phyloP scores from a whole-genome alignment of 2,329 filamentous ascomycete species.

The Colletotrichum destructivum region DNA sequence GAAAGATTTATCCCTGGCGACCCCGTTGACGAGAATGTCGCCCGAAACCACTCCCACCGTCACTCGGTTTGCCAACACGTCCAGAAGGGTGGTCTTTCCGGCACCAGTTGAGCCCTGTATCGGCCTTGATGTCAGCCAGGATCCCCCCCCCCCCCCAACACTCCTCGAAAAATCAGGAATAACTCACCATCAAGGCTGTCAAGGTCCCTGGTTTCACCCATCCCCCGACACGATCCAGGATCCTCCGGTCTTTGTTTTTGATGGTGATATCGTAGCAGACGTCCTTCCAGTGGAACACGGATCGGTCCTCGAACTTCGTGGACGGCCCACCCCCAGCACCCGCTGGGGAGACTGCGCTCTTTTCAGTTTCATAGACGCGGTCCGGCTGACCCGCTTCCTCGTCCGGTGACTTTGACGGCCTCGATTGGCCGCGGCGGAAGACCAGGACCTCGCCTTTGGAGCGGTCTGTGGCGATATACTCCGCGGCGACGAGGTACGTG shows the following conservation, averaged over 20 bases:
- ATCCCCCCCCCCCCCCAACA: too few species aligned
- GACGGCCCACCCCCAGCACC: too few species aligned
- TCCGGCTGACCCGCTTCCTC: constrained; percentile 10
- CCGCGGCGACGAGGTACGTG: constrained; percentile 65
- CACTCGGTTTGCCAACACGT: constrained; percentile 75
- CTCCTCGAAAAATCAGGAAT: constrained; percentile 57
- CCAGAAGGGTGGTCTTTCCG: constrained; percentile 68
- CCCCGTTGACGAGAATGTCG: constrained; percentile 79
- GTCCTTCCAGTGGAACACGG: constrained; percentile 77
- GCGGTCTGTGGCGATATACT: constrained; percentile 61
- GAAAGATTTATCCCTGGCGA: constrained; percentile 73
- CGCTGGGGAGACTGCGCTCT: constrained; percentile 38
- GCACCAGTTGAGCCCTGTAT: constrained; percentile 23
- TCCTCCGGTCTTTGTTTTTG: constrained; percentile 70
- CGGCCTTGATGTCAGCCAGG: not conserved
- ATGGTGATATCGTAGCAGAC: constrained; percentile 80
- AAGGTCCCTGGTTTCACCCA: constrained; percentile 79
- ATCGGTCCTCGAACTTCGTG: constrained; percentile 62
- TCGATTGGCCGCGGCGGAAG: constrained; percentile 62
- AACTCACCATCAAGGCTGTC: constrained; percentile 74
- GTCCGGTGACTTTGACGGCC: not conserved
- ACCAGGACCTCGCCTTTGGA: constrained; percentile 74
- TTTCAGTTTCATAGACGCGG: not conserved
- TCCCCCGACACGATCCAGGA: constrained; percentile 77
- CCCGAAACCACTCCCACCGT: constrained; percentile 79